Evolutionary conservation across 345 rosid genomes (phyloP).

Genomic region (Euphorbia peplus): DNA sequence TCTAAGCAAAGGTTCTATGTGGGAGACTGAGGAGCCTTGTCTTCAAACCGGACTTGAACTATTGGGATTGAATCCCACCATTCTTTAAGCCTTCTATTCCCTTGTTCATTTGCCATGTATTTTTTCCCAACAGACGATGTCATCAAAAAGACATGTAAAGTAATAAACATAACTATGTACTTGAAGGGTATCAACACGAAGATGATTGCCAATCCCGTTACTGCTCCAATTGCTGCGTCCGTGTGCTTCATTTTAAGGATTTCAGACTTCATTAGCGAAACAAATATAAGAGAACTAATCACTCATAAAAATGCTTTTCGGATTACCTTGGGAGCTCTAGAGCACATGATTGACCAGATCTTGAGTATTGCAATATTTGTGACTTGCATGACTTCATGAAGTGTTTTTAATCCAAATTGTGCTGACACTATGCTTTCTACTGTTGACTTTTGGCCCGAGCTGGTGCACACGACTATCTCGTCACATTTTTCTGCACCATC

Average conservation of each 20-base stretch:
- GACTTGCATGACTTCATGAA: slow-evolving; percentile 51
- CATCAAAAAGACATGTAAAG: slow-evolving; percentile 33
- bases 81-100: slow-evolving; percentile 61
- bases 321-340: slow-evolving; percentile 61
- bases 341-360: slow-evolving; percentile 56
- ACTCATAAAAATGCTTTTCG: neutral
- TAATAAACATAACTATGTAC: slow-evolving; percentile 40
- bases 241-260: slow-evolving; percentile 55
- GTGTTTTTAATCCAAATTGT: slow-evolving; percentile 51
- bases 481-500: slow-evolving; percentile 28
- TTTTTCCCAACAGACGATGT: slow-evolving; percentile 53
- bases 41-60: slow-evolving; percentile 49
- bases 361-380: slow-evolving; percentile 64
- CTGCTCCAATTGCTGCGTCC: slow-evolving; percentile 42
- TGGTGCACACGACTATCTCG: slow-evolving; percentile 62
- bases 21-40: slow-evolving; percentile 14
- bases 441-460: slow-evolving; percentile 47
- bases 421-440: slow-evolving; percentile 79
- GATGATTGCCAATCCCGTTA: slow-evolving; percentile 43
- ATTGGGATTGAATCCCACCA: slow-evolving; percentile 97
- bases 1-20: neutral
- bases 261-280: neutral
- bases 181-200: slow-evolving; percentile 59
- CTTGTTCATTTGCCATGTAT: slow-evolving; percentile 40
- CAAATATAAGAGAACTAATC: neutral